Conservation (phyloP, 2,329 filamentous ascomycete species). For the Thielaviopsis musarum region DNA sequence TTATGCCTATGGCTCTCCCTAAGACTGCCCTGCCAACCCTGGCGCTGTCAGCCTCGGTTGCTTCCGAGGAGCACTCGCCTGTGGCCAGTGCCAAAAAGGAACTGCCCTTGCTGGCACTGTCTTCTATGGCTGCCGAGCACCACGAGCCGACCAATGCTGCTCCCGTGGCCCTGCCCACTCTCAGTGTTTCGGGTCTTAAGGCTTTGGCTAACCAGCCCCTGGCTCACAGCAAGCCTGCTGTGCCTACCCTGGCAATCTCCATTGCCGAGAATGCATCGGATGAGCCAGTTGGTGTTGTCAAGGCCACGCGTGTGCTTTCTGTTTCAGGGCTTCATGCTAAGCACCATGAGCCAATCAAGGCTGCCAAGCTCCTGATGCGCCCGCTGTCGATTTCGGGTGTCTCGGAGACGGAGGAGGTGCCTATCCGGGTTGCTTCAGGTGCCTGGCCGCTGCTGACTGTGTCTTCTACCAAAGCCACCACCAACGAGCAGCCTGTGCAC, state of each 20-base stretch:
- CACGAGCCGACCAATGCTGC: constrained; percentile 16
- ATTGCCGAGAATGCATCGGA: background rate
- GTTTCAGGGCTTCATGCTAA: background rate
- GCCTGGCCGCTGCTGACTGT: constrained; percentile 11
- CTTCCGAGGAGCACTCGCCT: background rate
- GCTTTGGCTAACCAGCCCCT: background rate
- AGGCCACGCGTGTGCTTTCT: background rate
- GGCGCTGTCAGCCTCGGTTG: constrained; percentile 17
- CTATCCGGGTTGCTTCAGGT: constrained; percentile 12
- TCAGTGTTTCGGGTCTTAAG: background rate
- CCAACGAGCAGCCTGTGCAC: background rate
- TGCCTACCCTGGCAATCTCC: background rate
- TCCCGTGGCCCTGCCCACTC: background rate
- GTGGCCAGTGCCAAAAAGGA: background rate
- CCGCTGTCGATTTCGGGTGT: constrained; percentile 13
- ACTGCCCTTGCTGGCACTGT: background rate
- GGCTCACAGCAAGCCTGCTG: background rate
- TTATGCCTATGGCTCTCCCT: constrained; percentile 18
- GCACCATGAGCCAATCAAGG: constrained; percentile 1
- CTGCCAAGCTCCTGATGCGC: background rate
- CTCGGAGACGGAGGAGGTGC: constrained; percentile 14
- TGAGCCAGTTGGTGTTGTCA: background rate
- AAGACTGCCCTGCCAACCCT: constrained; percentile 16
- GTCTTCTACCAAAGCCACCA: background rate
- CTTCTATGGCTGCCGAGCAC: constrained; percentile 18